phyloP scores from a whole-genome alignment of 305 asterid genomes.

The Fraxinus floribunda region DNA sequence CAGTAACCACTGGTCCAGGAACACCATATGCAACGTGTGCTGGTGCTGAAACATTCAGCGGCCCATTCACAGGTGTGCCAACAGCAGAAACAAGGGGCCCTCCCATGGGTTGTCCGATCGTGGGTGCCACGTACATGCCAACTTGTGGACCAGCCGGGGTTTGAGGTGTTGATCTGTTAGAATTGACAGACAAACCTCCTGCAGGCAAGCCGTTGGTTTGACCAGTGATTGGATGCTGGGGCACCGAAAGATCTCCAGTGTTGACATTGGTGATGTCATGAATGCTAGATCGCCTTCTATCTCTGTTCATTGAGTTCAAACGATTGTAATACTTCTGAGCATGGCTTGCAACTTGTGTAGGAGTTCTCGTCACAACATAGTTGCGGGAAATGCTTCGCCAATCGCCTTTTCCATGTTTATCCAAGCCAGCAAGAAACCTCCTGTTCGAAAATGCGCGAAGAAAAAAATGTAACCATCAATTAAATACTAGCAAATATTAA shows the following conservation, averaged over 20 bases:
- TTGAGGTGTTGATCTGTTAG: constrained; percentile 43
- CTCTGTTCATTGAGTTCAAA: constrained; percentile 85
- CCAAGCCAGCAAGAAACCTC: constrained; percentile 78
- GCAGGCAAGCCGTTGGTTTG: constrained; percentile 45
- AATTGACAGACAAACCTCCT: constrained; percentile 41
- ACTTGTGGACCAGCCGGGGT: constrained; percentile 36
- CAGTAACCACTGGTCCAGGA: constrained; percentile 37
- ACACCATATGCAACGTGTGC: constrained; percentile 53
- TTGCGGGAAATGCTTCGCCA: constrained; percentile 88
- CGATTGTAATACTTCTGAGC: constrained; percentile 88
- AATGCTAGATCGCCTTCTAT: constrained; percentile 78
- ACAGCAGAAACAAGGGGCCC: constrained; percentile 70
- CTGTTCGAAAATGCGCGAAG: constrained; percentile 30
- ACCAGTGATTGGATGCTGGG: constrained; percentile 85
- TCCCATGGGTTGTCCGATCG: constrained; percentile 68
- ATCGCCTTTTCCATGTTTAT: constrained; percentile 80
- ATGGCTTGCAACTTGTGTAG: constrained; percentile 93
- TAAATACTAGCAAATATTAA: background rate
- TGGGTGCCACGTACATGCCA: constrained; percentile 48
- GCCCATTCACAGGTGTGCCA: constrained; percentile 51
- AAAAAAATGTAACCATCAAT: background rate
- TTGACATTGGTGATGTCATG: constrained; percentile 78
- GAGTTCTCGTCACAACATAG: constrained; percentile 82
- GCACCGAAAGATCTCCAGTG: constrained; percentile 53
- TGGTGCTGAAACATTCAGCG: constrained; percentile 45